These are phyloP conservation scores for Parathielavia hyrcaniae DNA, from an alignment of 495 filamentous ascomycete species.

Conservation along the genomic window DNA sequence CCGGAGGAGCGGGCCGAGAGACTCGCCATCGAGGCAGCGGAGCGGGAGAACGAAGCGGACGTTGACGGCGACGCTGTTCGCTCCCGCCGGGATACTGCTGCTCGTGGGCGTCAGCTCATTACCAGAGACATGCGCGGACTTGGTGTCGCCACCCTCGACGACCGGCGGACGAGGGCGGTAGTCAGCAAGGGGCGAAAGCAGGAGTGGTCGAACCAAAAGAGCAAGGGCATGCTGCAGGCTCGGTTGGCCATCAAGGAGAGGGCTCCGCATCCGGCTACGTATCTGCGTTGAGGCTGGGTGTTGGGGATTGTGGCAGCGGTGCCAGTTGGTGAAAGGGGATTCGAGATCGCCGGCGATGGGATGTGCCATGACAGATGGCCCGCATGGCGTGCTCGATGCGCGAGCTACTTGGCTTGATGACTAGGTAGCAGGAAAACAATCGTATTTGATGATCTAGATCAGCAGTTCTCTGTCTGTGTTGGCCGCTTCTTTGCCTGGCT, in stretches of 20 bases:
- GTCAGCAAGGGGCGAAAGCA: constrained; percentile 27
- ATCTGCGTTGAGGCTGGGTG: constrained; percentile 21
- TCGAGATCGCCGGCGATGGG: too few relatives aligned
- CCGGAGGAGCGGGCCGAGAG: constrained; percentile 58
- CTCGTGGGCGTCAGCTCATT: constrained; percentile 24
- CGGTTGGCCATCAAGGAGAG: constrained; percentile 31
- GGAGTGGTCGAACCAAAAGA: constrained; percentile 25
- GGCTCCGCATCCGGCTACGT: constrained; percentile 28
- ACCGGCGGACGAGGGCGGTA: constrained; percentile 16
- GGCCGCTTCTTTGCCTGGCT: too few relatives aligned
- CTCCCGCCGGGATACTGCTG: not conserved
- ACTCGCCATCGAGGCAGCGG: constrained; percentile 47
- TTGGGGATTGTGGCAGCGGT: not conserved
- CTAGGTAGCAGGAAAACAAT: too few relatives aligned
- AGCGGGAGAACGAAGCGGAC: constrained; percentile 28
- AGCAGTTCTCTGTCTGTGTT: too few relatives aligned
- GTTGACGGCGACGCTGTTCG: constrained; percentile 19
- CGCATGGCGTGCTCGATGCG: too few relatives aligned
- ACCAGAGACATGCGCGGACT: constrained; percentile 27
- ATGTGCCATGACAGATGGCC: too few relatives aligned
- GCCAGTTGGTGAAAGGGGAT: too few relatives aligned
- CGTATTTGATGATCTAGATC: too few relatives aligned
- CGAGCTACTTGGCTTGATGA: too few relatives aligned
- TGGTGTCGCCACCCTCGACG: constrained; percentile 17
- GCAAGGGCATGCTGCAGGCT: constrained; percentile 15